Conservation (phyloP, 306 rosid genomes). For the Quercus cerris region DNA sequence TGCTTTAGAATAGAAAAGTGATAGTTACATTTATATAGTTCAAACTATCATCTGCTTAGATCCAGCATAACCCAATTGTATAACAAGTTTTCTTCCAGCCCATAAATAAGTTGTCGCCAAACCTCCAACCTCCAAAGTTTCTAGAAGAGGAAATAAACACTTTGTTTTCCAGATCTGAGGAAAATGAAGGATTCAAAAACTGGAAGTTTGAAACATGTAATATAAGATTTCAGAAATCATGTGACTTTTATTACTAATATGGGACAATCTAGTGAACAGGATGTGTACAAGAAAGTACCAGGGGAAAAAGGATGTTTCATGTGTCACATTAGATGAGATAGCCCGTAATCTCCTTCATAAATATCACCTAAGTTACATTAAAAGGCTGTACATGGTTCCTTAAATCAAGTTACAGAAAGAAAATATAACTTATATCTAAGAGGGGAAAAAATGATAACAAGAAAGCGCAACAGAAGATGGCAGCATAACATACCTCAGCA, state of each 20-base stretch:
- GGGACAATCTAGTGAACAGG: too few relatives aligned
- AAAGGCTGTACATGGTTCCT: background rate
- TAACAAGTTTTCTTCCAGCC: background rate
- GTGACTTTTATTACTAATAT: background rate
- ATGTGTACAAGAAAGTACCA: too few relatives aligned
- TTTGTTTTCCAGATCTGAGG: background rate
- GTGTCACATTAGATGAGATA: background rate
- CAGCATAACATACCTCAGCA: conserved; percentile 46
- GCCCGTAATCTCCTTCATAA: background rate
- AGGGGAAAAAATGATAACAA: background rate
- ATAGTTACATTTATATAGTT: background rate
- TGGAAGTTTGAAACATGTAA: background rate
- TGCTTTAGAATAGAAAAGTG: background rate
- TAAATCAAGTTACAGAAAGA: background rate
- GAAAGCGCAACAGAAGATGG: background rate
- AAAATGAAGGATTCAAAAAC: background rate
- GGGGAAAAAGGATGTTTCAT: background rate
- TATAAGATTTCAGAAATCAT: background rate
- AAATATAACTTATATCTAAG: background rate
- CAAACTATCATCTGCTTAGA: background rate
- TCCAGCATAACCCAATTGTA: background rate
- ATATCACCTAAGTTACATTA: background rate
- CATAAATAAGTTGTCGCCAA: background rate
- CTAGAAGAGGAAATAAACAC: background rate
- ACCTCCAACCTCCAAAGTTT: background rate